Evolutionary conservation across 352 stramenopile species (phyloP).

Genomic region (Phytophthora sojae): DNA sequence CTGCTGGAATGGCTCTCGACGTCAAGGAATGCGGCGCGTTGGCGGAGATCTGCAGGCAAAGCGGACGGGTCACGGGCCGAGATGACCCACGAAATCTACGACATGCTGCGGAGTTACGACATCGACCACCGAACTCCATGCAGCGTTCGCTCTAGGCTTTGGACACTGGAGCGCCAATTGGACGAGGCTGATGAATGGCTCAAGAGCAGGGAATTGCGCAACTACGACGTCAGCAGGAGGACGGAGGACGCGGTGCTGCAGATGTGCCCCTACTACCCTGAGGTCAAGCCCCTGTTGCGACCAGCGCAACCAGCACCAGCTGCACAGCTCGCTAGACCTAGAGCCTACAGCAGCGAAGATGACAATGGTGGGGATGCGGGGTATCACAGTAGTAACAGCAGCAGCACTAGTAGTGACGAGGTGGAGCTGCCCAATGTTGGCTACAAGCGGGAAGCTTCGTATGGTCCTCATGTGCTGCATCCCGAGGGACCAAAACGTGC

Average conservation of each 20-base stretch:
- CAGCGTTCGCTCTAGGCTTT: background rate
- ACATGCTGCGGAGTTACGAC: background rate
- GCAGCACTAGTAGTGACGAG: background rate
- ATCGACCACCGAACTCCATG: background rate
- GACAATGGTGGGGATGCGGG: too few species aligned
- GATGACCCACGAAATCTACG: constrained; percentile 1
- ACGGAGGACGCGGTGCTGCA: constrained; percentile 12
- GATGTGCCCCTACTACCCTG: constrained; percentile 5
- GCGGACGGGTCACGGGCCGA: background rate
- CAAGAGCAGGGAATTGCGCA: background rate
- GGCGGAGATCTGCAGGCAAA: background rate
- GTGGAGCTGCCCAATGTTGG: too few species aligned
- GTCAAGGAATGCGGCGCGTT: background rate
- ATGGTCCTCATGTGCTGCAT: too few species aligned
- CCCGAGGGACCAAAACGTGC: too few species aligned
- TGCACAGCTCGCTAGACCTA: background rate
- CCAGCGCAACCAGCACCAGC: background rate
- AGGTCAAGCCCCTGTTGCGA: background rate
- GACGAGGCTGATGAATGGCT: background rate
- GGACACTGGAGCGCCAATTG: background rate
- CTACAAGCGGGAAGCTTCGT: background rate
- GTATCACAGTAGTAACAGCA: too few species aligned
- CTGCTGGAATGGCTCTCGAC: constrained; percentile 9
- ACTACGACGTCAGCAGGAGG: background rate
- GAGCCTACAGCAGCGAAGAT: too few species aligned